Percentiles rank a stretch among this genome's conserved stretches.
Evolutionary conservation across 108 stramenopile species (phyloP).

Genomic region (Stephanodiscus minutulus): DNA sequence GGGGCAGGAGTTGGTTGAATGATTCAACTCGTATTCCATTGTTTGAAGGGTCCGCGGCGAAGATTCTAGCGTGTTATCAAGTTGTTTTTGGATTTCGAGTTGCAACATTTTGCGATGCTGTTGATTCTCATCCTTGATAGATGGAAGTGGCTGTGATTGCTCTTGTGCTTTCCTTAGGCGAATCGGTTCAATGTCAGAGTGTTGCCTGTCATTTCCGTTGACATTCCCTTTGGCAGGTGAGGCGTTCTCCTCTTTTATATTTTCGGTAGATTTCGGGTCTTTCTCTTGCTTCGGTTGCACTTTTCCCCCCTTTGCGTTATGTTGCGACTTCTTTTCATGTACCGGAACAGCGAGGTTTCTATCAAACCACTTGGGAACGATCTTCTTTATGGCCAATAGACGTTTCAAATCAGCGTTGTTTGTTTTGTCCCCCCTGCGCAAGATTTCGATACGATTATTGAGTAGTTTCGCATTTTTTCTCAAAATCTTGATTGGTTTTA

Average conservation of each 20-base stretch:
- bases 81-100: conserved; percentile 38
- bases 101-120: conserved; percentile 15
- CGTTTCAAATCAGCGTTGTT: conserved; percentile 25
- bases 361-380: conserved; percentile 45
- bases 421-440: conserved; percentile 18
- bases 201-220: neutral
- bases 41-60: conserved; percentile 27
- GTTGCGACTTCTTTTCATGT: neutral
- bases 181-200: neutral
- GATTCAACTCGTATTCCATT: conserved; percentile 23
- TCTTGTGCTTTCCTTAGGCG: neutral
- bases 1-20: conserved; percentile 41
- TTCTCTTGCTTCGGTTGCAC: conserved; percentile 4
- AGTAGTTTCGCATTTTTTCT: conserved; percentile 43
- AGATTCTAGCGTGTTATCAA: conserved; percentile 13
- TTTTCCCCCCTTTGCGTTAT: neutral
- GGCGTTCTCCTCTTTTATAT: neutral
- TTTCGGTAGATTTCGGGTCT: neutral
- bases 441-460: conserved; percentile 27
- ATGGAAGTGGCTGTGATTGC: neutral
- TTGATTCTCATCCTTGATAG: neutral
- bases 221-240: conserved; percentile 1
- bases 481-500: conserved; percentile 28
- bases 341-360: conserved; percentile 17
- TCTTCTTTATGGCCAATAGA: conserved; percentile 24